phyloP scores from a whole-genome alignment of 1,139 yeast genomes.

The Saccharomyces hybrid region DNA sequence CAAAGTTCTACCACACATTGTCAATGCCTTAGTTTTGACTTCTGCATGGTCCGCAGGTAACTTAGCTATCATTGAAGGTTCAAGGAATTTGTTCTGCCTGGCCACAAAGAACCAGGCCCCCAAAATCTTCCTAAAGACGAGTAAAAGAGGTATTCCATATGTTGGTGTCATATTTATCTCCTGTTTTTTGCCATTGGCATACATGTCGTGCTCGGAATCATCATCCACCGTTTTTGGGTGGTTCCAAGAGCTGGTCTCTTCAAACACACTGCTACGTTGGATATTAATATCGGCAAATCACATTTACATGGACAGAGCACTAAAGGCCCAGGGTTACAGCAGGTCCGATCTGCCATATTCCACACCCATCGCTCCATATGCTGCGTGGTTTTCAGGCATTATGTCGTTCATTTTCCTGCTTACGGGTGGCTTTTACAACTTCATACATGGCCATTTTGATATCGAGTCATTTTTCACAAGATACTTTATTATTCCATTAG shows the following conservation, averaged over 20 bases:
- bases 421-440: constrained; percentile 38
- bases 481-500: constrained; percentile 37
- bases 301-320: constrained; percentile 33
- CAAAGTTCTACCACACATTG: constrained; percentile 49
- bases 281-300: constrained; percentile 33
- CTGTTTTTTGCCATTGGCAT: constrained; percentile 42
- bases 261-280: constrained; percentile 8
- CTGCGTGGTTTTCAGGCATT: constrained; percentile 36
- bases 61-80: constrained; percentile 56
- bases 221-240: constrained; percentile 1
- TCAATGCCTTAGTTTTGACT: constrained; percentile 56
- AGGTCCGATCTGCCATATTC: constrained; percentile 36
- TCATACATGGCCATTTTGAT: constrained; percentile 35
- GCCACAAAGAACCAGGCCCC: constrained; percentile 57
- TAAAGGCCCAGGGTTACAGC: constrained; percentile 36
- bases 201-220: background rate
- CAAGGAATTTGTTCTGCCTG: constrained; percentile 55
- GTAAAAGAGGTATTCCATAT: constrained; percentile 53
- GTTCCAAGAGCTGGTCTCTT: constrained; percentile 6
- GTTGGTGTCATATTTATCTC: constrained; percentile 38
- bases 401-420: constrained; percentile 33
- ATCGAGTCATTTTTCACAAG: constrained; percentile 35
- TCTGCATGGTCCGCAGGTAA: constrained; percentile 63
- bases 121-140: constrained; percentile 45
- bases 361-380: constrained; percentile 13